These are phyloP conservation scores for Emmonsia crescens DNA, from an alignment of 2,329 filamentous ascomycete species.

Conservation along the genomic window DNA sequence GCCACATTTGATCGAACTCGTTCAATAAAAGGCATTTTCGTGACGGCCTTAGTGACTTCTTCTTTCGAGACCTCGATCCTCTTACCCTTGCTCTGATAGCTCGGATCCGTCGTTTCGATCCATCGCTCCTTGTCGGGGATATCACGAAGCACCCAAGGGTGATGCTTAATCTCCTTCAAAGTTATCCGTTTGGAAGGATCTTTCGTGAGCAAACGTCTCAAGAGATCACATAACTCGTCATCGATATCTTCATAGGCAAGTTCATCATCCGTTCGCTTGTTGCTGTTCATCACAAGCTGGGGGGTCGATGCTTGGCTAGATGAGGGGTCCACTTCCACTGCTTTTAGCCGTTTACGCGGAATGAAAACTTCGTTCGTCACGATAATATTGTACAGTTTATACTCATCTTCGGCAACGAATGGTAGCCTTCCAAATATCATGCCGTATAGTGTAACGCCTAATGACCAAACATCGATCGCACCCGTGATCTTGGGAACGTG, in stretches of 20 bases:
- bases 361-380: constrained; percentile 89
- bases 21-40: constrained; percentile 78
- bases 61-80: constrained; percentile 86
- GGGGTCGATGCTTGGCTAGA: constrained; percentile 38
- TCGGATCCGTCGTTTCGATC: constrained; percentile 91
- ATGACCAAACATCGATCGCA: constrained; percentile 93
- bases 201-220: constrained; percentile 72
- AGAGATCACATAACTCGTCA: constrained; percentile 64
- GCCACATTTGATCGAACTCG: constrained; percentile 68
- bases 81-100: constrained; percentile 62
- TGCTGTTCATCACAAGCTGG: constrained; percentile 45
- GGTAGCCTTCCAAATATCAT: constrained; percentile 89
- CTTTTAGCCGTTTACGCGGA: constrained; percentile 67
- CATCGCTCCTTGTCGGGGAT: constrained; percentile 64
- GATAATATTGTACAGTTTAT: constrained; percentile 82
- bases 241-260: constrained; percentile 79
- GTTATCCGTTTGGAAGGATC: constrained; percentile 83
- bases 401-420: constrained; percentile 85
- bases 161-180: constrained; percentile 82
- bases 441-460: constrained; percentile 92
- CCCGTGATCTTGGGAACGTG: constrained; percentile 63
- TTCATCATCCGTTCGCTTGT: constrained; percentile 66
- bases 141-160: constrained; percentile 78
- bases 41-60: constrained; percentile 82
- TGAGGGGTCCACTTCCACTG: constrained; percentile 43